A percentile compares a stretch with the other conserved stretches of the same genome.
phyloP scores from a whole-genome alignment of 805 yeast species.

The Saccharomycopsis sp. region DNA sequence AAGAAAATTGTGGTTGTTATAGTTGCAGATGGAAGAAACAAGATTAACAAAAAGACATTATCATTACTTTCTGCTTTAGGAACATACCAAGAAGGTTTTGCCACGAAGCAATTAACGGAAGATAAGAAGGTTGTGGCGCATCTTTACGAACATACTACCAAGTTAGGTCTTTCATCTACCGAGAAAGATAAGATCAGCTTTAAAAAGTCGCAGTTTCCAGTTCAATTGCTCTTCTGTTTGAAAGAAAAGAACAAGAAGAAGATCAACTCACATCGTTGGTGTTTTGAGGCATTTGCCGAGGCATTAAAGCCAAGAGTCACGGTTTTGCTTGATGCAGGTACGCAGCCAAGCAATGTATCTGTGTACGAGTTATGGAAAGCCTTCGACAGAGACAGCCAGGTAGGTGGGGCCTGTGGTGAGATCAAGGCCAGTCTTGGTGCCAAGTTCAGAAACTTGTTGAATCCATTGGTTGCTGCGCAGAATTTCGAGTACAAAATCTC shows the following conservation, averaged over 20 bases:
- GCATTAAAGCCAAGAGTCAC: constrained; percentile 76
- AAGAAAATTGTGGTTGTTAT: constrained; percentile 85
- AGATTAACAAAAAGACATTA: constrained; percentile 70
- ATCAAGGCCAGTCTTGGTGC: constrained; percentile 80
- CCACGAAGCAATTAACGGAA: constrained; percentile 83
- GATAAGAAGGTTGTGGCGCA: constrained; percentile 73
- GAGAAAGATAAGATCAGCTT: constrained; percentile 51
- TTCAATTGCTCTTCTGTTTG: constrained; percentile 81
- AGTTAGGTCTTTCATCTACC: constrained; percentile 56
- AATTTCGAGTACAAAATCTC: constrained; percentile 96
- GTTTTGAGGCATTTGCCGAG: constrained; percentile 86
- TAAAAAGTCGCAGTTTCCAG: constrained; percentile 66
- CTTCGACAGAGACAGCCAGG: constrained; percentile 64
- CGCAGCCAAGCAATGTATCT: constrained; percentile 80
- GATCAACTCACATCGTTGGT: constrained; percentile 96
- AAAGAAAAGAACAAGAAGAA: constrained; percentile 86
- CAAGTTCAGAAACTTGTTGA: constrained; percentile 46
- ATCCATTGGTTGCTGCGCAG: constrained; percentile 93
- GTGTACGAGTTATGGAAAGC: constrained; percentile 87
- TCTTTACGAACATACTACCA: constrained; percentile 87
- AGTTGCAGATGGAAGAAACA: constrained; percentile 87
- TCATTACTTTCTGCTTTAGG: constrained; percentile 83
- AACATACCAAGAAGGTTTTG: constrained; percentile 91
- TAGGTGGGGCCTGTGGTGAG: constrained; percentile 98
- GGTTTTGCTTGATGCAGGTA: constrained; percentile 87